Evolutionary conservation across 2,329 filamentous ascomycete genomes (phyloP).

Genomic region (Diaporthe sp.): DNA sequence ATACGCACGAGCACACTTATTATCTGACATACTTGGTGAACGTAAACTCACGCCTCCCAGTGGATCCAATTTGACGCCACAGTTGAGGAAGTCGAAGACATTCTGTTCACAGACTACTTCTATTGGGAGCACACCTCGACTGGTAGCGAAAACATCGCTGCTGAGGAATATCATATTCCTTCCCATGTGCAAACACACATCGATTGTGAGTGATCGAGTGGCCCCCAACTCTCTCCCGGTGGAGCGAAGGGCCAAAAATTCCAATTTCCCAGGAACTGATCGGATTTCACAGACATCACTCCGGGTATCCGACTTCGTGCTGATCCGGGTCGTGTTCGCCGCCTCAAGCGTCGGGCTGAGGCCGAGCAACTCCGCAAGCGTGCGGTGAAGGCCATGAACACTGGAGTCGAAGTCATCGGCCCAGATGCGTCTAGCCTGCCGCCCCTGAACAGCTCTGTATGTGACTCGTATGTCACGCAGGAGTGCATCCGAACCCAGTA

Average conservation of each 20-base stretch:
- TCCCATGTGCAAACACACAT: constrained; percentile 58
- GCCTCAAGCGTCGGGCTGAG: constrained; percentile 34
- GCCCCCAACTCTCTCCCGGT: accelerated
- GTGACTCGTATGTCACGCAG: constrained; percentile 40
- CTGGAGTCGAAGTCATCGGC: constrained; percentile 16
- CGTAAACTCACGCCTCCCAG: constrained; percentile 38
- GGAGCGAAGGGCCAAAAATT: too few relatives aligned
- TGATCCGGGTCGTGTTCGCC: constrained; percentile 30
- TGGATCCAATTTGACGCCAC: constrained; percentile 59
- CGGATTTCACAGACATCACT: constrained; percentile 57
- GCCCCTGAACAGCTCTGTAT: constrained; percentile 31
- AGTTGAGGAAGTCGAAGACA: constrained; percentile 52
- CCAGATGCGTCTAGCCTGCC: constrained; percentile 16
- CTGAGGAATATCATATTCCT: constrained; percentile 61
- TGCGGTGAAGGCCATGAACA: constrained; percentile 33
- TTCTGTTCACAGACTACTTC: constrained; percentile 56
- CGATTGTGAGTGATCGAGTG: constrained; percentile 53
- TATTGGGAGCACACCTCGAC: constrained; percentile 54
- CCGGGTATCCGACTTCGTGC: constrained; percentile 62
- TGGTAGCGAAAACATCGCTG: constrained; percentile 53
- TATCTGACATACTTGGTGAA: not conserved
- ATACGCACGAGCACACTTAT: constrained; percentile 10
- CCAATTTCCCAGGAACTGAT: not conserved
- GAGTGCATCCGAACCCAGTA: constrained; percentile 40
- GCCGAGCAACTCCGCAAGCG: constrained; percentile 34